These are phyloP conservation scores for Diplogelasinospora grovesii DNA, from an alignment of 495 filamentous ascomycete genomes.

Conservation along the genomic window DNA sequence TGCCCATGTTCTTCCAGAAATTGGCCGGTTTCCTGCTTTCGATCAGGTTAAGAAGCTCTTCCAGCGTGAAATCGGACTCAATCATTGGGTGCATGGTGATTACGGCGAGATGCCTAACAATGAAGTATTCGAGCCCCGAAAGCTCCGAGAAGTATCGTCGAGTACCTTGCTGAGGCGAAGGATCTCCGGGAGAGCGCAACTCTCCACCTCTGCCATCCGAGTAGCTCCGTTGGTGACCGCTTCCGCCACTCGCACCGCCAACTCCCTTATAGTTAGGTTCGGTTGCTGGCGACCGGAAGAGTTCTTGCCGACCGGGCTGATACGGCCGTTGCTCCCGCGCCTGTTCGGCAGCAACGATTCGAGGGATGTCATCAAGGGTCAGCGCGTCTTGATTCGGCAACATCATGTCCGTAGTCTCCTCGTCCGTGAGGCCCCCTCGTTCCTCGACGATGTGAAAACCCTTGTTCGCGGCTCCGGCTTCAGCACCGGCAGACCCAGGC, in stretches of 20 bases:
- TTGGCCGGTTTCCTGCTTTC: constrained; percentile 80
- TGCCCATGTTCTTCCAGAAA: constrained; percentile 97
- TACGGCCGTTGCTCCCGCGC: constrained; percentile 78
- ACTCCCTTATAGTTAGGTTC: constrained; percentile 51
- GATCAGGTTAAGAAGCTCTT: constrained; percentile 91
- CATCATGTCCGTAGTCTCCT: constrained; percentile 65
- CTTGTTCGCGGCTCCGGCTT: constrained; percentile 45
- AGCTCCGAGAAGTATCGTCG: constrained; percentile 95
- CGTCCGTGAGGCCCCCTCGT: constrained; percentile 64
- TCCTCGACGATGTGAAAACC: constrained; percentile 82
- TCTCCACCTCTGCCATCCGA: constrained; percentile 57
- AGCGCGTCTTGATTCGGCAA: constrained; percentile 88
- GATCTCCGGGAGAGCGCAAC: constrained; percentile 38
- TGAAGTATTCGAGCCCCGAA: constrained; percentile 93
- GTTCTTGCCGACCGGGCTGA: constrained; percentile 66
- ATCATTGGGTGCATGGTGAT: constrained; percentile 91
- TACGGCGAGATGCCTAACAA: constrained; percentile 90
- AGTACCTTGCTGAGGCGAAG: constrained; percentile 42
- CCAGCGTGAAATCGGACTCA: constrained; percentile 82
- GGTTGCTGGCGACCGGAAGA: constrained; percentile 57
- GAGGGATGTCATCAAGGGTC: constrained; percentile 94
- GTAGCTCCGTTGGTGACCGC: constrained; percentile 72
- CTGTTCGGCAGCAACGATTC: constrained; percentile 92
- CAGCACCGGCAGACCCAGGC: constrained; percentile 72
- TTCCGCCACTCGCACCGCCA: constrained; percentile 28